Evolutionary conservation across 768 basidiomycete genomes (phyloP).

Genomic region (Polyporus arcularius): DNA sequence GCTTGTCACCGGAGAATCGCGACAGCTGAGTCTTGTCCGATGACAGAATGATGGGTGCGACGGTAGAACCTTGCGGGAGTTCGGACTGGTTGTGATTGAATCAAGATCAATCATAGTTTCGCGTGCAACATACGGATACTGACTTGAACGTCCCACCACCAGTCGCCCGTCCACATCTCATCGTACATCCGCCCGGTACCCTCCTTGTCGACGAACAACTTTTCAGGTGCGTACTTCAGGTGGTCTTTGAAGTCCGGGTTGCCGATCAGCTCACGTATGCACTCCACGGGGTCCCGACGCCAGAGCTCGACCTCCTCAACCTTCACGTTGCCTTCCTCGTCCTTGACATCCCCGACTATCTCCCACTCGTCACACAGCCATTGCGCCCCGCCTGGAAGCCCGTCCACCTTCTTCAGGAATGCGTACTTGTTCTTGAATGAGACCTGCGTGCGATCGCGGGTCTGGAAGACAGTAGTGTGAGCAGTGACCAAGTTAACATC

Average conservation of each 20-base stretch:
- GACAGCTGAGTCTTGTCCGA: conserved; percentile 49
- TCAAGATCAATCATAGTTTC: neutral
- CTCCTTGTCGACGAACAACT: conserved; percentile 4
- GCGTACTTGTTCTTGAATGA: conserved; percentile 30
- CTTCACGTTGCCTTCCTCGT: conserved; percentile 11
- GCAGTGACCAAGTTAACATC: neutral
- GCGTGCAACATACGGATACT: neutral
- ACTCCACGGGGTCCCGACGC: conserved; percentile 29
- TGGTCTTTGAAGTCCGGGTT: conserved; percentile 31
- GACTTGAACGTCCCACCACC: conserved; percentile 32
- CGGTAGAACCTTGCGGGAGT: conserved; percentile 17
- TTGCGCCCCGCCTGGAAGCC: conserved; percentile 23
- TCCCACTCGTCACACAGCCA: conserved; percentile 28
- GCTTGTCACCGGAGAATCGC: conserved; percentile 39
- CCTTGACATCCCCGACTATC: conserved; percentile 8
- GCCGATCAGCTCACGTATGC: conserved; percentile 27
- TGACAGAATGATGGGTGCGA: conserved; percentile 44
- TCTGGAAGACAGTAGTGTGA: conserved; percentile 15
- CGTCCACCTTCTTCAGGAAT: conserved; percentile 30
- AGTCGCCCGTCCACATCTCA: conserved; percentile 27
- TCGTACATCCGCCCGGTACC: conserved; percentile 24
- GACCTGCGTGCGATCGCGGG: conserved; percentile 10
- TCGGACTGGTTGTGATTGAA: neutral
- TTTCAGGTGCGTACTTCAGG: conserved; percentile 30
- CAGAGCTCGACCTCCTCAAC: conserved; percentile 26